Base-by-base conservation (phyloP, 306 rosid species). In the Parietaria judaica region DNA sequence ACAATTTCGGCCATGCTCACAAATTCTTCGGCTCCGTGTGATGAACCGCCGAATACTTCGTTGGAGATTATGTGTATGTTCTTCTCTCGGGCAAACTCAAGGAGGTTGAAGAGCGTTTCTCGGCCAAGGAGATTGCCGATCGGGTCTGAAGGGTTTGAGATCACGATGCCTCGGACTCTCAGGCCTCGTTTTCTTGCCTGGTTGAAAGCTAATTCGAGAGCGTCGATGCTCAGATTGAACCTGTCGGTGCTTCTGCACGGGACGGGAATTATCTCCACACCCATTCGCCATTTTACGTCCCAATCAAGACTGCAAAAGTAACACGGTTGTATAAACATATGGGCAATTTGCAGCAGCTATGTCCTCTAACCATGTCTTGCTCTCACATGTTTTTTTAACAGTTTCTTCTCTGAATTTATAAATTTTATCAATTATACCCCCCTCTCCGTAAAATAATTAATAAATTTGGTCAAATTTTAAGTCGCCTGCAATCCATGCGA, bases 61-160 rank as follows among this genome's bases (percentile, higher is more conserved):
- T 82, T 82, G 0, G 88, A 92, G 74, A 92, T 53, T 77, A 88
- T 82, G 76, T 92, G 96, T 39, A 88, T 81, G 85, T 88, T 92
- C 74, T 92, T 92, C 78, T 92, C 95, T 75, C 94, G 78, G 17
- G 94, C 98, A 52, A 86, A 92, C 81, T 88, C 90, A 55, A 92
- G 72, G 75, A 92, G 81, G 77, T 70, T 74, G 41, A 76, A 76
- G n/a, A 84, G 82, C 37, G 81, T 76, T 60, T 86, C 94, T 60
- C 79, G 79, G 23, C 66, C 65, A n/a, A 79, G 78, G 54, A 82
- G 72, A 78, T 70, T 78, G 65, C 94, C 99, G 64, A 80, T 82
- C 14, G 94, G 94, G 55, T 80, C 82, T 31, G 95, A 88, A 38
- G 98, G 95, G 54, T 84, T 86, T 6, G 88, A 86, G 57, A 92